Conservation (phyloP, 768 basidiomycete species). For the Termitomyces titanicus region DNA sequence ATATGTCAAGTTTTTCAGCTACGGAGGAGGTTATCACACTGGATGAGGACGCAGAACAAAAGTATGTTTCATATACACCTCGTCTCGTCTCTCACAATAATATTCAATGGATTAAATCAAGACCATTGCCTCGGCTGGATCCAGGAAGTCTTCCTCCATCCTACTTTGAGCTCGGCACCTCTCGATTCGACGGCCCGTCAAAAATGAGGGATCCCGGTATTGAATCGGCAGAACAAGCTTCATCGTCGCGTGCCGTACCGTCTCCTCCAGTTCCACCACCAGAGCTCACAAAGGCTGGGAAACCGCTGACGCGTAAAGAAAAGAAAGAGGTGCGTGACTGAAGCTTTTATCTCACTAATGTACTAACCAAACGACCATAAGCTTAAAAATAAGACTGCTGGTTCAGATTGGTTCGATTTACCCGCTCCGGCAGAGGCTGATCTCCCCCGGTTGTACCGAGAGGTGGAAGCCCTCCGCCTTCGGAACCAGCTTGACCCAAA, state of each 20-base stretch:
- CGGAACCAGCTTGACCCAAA: slow-evolving; percentile 91
- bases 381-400: slow-evolving; percentile 71
- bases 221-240: slow-evolving; percentile 46
- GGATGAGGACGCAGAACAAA: slow-evolving; percentile 29
- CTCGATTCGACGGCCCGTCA: slow-evolving; percentile 39
- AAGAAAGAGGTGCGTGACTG: slow-evolving; percentile 55
- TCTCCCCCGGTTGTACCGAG: slow-evolving; percentile 72
- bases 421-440: slow-evolving; percentile 81
- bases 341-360: neutral
- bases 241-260: slow-evolving; percentile 47
- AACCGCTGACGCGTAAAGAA: slow-evolving; percentile 68
- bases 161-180: slow-evolving; percentile 56
- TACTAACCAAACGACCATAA: slow-evolving; percentile 24
- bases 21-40: slow-evolving; percentile 53
- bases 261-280: slow-evolving; percentile 62
- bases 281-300: slow-evolving; percentile 56
- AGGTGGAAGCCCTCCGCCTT: slow-evolving; percentile 84
- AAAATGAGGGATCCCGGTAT: slow-evolving; percentile 60
- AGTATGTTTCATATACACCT: slow-evolving; percentile 25
- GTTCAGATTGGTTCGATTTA: slow-evolving; percentile 84
- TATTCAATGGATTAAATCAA: slow-evolving; percentile 18
- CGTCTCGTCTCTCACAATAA: slow-evolving; percentile 1
- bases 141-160: slow-evolving; percentile 60
- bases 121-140: slow-evolving; percentile 61
- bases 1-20: slow-evolving; percentile 12